Percentiles rank a stretch among this genome's conserved stretches.
Evolutionary conservation across 164 flowering plant species (phyloP).

Genomic region (Stephania japonica): DNA sequence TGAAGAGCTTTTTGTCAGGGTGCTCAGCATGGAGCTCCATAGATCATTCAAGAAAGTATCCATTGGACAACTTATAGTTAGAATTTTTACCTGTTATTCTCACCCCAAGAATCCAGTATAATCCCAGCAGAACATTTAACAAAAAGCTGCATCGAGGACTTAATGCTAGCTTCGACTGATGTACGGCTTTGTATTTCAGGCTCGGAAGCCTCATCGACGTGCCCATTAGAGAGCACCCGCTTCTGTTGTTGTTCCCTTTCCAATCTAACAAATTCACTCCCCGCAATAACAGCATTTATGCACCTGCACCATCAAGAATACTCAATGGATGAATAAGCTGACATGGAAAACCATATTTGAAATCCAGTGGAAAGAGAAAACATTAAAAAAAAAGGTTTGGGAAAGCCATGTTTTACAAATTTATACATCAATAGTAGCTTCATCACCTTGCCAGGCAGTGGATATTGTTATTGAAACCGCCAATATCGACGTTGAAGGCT

Average conservation of each 20-base stretch:
- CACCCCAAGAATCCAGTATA: conserved; percentile 74
- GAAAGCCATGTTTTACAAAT: background rate
- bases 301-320: conserved; percentile 54
- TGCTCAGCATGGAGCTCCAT: background rate
- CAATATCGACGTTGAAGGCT: conserved; percentile 77
- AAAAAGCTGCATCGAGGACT: conserved; percentile 72
- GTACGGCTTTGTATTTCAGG: conserved; percentile 40
- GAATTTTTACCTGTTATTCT: conserved; percentile 59
- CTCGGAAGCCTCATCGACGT: conserved; percentile 40
- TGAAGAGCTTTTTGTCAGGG: background rate
- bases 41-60: background rate
- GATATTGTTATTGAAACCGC: conserved; percentile 89
- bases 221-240: conserved; percentile 52
- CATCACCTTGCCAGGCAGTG: conserved; percentile 84
- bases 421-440: background rate
- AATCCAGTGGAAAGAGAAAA: background rate
- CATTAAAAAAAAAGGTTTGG: background rate
- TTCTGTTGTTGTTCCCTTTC: conserved; percentile 69
- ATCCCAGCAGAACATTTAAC: conserved; percentile 69
- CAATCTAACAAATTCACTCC: conserved; percentile 73
- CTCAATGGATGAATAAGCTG: background rate
- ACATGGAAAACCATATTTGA: background rate
- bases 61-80: background rate
- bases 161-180: conserved; percentile 67
- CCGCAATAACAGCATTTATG: conserved; percentile 84